These are phyloP conservation scores for Crithidia acanthocephali DNA, from an alignment of 208 protist species.

Conservation along the genomic window DNA sequence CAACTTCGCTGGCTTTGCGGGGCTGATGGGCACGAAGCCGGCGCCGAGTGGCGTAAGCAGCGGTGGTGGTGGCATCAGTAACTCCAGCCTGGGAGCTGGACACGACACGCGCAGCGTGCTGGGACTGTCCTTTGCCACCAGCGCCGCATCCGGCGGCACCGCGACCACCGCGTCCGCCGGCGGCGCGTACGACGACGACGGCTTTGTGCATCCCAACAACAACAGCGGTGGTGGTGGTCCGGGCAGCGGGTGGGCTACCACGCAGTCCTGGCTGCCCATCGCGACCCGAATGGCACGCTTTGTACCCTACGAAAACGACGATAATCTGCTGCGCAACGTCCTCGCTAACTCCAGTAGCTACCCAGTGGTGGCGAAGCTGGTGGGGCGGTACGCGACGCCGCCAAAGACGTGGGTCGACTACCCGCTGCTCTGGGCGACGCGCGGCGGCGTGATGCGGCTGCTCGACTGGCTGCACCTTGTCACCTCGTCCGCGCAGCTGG, in stretches of 20 bases:
- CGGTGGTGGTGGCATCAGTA: constrained; percentile 1
- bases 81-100: constrained; percentile 11
- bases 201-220: background rate
- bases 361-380: constrained; percentile 67
- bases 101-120: constrained; percentile 17
- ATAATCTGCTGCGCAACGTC: constrained; percentile 59
- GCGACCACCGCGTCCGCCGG: background rate
- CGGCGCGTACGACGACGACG: background rate
- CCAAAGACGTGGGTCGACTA: constrained; percentile 81
- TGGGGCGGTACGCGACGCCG: constrained; percentile 65
- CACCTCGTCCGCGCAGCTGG: constrained; percentile 47
- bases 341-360: constrained; percentile 28
- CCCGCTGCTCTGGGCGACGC: constrained; percentile 62
- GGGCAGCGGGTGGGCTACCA: background rate
- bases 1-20: constrained; percentile 21
- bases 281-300: constrained; percentile 72
- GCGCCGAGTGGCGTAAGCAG: background rate
- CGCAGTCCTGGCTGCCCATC: constrained; percentile 28
- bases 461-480: constrained; percentile 73
- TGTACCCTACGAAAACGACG: constrained; percentile 67
- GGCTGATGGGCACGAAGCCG: constrained; percentile 10
- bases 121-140: constrained; percentile 13
- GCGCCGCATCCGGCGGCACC: background rate
- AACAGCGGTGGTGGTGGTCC: constrained; percentile 1
- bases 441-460: constrained; percentile 63